These are phyloP conservation scores for Parastagonospora avenae DNA, from an alignment of 2,329 filamentous ascomycete genomes.

Conservation along the genomic window DNA sequence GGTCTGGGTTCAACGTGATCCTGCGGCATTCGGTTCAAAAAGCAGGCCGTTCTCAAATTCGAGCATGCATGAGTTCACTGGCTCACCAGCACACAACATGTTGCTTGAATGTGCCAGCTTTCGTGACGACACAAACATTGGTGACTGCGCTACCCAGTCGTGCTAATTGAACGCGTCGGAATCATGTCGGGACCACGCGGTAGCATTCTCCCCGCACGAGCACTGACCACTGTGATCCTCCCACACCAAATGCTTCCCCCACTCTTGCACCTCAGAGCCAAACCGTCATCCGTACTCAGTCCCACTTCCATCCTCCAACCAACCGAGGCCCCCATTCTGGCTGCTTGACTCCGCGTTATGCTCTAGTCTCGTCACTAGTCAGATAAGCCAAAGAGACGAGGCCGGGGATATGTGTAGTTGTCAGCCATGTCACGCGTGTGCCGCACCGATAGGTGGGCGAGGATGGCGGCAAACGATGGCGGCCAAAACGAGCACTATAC, in stretches of 20 bases:
- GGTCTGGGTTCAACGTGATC: too few relatives aligned
- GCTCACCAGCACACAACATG: too few relatives aligned
- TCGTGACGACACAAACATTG: too few relatives aligned
- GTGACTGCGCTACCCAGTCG: too few relatives aligned
- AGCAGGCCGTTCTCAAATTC: too few relatives aligned
- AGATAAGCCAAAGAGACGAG: constrained; percentile 13
- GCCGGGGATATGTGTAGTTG: not conserved
- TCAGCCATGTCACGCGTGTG: constrained; percentile 1
- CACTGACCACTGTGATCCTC: constrained; percentile 10
- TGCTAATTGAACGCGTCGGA: too few relatives aligned
- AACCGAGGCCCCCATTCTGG: constrained; percentile 10
- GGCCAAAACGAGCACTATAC: constrained; percentile 5
- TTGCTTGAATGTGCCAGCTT: too few relatives aligned
- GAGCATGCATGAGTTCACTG: too few relatives aligned
- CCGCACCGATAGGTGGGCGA: constrained; percentile 24
- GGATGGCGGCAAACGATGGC: constrained; percentile 20
- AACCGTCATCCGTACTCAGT: constrained; percentile 11
- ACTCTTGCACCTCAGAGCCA: constrained; percentile 20
- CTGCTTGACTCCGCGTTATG: not conserved
- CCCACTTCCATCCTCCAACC: constrained; percentile 9
- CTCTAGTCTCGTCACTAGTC: constrained; percentile 2
- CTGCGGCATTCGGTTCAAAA: too few relatives aligned
- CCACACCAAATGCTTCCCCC: constrained; percentile 21
- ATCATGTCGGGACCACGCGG: too few relatives aligned
- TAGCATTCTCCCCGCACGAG: not conserved